Base-by-base conservation (phyloP, 202 grass and related monocot species). In the Schoenoplectus tabernaemontani region DNA sequence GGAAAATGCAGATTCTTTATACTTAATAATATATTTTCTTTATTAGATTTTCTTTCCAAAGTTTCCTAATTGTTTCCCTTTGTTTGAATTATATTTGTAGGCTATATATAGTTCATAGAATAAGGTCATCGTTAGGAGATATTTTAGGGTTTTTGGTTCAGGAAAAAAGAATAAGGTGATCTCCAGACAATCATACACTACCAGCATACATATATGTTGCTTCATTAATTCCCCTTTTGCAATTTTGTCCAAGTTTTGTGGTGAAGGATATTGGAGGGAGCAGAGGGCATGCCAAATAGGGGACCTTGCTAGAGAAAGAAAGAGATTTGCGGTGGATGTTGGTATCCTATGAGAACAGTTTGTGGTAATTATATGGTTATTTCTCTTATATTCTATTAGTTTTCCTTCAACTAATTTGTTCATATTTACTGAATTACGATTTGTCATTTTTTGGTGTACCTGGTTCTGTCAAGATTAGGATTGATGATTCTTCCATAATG, bases 211-310 rank as follows among this genome's bases (percentile, higher is more conserved):
- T 59, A 2, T 39, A 22, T 78, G 30, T 59, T 78, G 30, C 51
- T 59, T 59, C 75, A 78, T 78, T 78, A 22, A 60, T 78, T 78
- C 1, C 10, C 50, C 34, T 77, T 77, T 77, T 38, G 17, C 74
- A 58, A 41, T 23, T 19, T 59, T 60, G 32, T 78, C 75, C 59
- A 78, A 60, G 56, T 78, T 59, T 78, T 43, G 75, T 41, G 75
- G 36, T 60, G 75, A 60, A 15, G 36, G 20, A 41, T 78, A 10
- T 43, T 57, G 37, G 54, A 30, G 34, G 51, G 54, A 30, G 59
- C 33, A 59, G n/a, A n/a, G 32, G 60, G 3, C 57, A 59, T 30
- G 22, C 53, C 54, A 43, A 36, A 78, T 60, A 59, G 33, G 74
- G 75, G 75, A 78, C 75, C 50, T 78, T 36, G 37, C n/a, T 53